Base-by-base conservation (phyloP, 768 basidiomycete species). In the Clitopilus hobsonii region DNA sequence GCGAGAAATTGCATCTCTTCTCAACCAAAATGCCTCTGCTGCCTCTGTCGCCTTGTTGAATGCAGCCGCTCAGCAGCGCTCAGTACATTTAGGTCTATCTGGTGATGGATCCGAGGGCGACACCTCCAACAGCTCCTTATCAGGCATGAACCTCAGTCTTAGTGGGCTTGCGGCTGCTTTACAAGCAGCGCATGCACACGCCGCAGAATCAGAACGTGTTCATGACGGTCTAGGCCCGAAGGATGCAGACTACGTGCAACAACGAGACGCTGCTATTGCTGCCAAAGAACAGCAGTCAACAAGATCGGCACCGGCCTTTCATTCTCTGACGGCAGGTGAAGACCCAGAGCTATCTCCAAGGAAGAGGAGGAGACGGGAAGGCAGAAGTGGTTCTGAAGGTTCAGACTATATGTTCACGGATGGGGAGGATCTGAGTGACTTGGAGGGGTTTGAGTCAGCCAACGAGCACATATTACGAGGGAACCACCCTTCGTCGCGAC, bases 141-240 rank as follows among this genome's bases (percentile, higher is more conserved):
- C 71, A 8, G 74, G 77, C 49, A 68, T 86, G n/a, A 77, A 78
- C 29, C 70, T 87, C 41, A 81, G 79, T 62, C 67, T 89, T 38
- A 81, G 75, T 58, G 80, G 83, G 3, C 79, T 92, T 49, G 88
- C 86, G n/a, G 89, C 88, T 49, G 86, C 90, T 60, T 72, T 91
- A 26, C 88, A 91, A 58, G 89, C 88, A 52, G 90, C 86, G 7
- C 86, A 89, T 50, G 83, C 83, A 3, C 84, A 81, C 36, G 78
- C 76, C 26, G 69, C 74, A 13, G 78, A 79, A 57, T 74, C 74
- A 38, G 78, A 77, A 53, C 78, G 76, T 56, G 68, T 69, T 16
- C 69, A 71, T 13, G 73, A 74, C 56, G 73, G 73, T 47, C 68
- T 79, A 49, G 69, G 78, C 29, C 71, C 73, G 18, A 79, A 80